Evolutionary conservation across 1,284 basidiomycete genomes (phyloP).

Genomic region (Microstroma glucosiphilum): DNA sequence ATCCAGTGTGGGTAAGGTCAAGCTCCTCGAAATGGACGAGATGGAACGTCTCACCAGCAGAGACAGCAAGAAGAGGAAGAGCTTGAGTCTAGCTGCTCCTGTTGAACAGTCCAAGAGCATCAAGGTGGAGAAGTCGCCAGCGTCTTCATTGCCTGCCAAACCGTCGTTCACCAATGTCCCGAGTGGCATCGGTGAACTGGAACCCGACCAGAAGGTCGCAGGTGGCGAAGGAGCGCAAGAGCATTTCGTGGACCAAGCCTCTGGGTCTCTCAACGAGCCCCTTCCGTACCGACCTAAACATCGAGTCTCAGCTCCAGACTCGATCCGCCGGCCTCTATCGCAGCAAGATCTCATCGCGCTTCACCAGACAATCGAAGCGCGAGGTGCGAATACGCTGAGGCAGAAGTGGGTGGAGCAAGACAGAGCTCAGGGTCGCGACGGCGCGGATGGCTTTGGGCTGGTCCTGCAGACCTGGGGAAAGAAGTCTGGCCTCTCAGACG

Average conservation of each 20-base stretch:
- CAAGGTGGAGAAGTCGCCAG: constrained; percentile 7
- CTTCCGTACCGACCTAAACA: constrained; percentile 25
- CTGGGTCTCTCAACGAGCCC: constrained; percentile 1
- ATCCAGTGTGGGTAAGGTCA: background rate
- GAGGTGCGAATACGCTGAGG: constrained; percentile 3
- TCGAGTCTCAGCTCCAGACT: constrained; percentile 25
- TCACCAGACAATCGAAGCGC: background rate
- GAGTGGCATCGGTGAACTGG: constrained; percentile 6
- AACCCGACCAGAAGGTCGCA: constrained; percentile 8
- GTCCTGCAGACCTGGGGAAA: background rate
- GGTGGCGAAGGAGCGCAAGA: background rate
- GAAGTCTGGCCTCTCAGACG: background rate
- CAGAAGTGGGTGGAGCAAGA: background rate
- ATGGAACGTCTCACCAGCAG: background rate
- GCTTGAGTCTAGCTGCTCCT: background rate
- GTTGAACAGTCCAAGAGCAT: constrained; percentile 12
- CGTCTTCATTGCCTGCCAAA: constrained; percentile 14
- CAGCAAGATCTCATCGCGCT: background rate
- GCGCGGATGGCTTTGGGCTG: background rate
- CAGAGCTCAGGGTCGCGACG: constrained; percentile 9
- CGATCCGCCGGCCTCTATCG: constrained; percentile 26
- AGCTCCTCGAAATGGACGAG: background rate
- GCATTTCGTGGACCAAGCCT: background rate
- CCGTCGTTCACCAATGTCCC: constrained; percentile 18
- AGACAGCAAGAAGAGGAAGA: constrained; percentile 8